These are phyloP conservation scores for Aspergillus puulaauensis DNA, from an alignment of 2,329 filamentous ascomycete species.

Conservation along the genomic window DNA sequence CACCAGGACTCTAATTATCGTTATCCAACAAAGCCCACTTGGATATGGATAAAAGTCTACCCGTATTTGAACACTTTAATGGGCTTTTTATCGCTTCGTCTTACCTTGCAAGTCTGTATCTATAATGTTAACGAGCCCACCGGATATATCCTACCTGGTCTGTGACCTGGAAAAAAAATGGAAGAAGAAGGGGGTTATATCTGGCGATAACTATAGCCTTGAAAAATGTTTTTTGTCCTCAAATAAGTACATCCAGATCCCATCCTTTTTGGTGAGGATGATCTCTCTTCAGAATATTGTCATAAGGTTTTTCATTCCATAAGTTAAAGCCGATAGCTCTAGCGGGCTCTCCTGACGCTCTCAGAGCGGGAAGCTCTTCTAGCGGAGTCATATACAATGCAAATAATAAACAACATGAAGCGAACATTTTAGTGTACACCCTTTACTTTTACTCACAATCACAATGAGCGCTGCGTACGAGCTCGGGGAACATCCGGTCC, in stretches of 20 bases:
- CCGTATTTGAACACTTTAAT: background rate
- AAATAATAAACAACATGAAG: background rate
- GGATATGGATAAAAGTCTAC: constrained; percentile 1
- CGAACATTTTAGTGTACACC: background rate
- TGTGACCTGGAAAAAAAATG: background rate
- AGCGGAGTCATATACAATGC: background rate
- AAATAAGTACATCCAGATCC: background rate
- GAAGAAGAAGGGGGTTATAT: background rate
- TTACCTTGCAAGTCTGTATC: background rate
- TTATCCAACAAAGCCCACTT: background rate
- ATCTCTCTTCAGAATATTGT: background rate
- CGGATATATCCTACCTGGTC: background rate
- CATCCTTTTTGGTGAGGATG: background rate
- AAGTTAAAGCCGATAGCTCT: background rate
- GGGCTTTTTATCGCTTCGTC: background rate
- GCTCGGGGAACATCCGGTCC: constrained; percentile 17
- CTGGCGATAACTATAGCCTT: background rate
- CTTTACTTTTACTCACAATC: too few species aligned
- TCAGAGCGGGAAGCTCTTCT: background rate
- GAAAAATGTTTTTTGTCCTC: background rate
- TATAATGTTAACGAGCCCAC: background rate
- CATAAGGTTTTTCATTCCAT: background rate
- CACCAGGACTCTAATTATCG: constrained; percentile 18
- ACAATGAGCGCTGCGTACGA: background rate
- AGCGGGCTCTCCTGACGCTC: background rate